Evolutionary conservation across 768 basidiomycete genomes (phyloP).

Genomic region (Tulasnella sp.): DNA sequence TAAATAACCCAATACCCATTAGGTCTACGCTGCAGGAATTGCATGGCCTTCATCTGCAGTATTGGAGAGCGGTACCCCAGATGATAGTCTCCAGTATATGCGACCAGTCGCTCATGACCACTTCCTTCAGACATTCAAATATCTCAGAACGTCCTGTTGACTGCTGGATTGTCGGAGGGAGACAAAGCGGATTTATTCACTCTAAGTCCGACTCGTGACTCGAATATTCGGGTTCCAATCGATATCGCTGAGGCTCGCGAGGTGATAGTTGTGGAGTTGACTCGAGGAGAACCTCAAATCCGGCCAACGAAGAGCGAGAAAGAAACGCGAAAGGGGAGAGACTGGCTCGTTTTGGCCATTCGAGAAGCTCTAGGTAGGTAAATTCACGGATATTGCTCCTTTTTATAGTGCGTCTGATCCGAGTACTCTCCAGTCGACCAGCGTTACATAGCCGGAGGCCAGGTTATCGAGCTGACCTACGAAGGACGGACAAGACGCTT

Average conservation of each 20-base stretch:
- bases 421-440: conserved; percentile 45
- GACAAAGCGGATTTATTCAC: background rate
- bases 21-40: background rate
- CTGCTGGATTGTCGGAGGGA: background rate
- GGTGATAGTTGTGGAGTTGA: background rate
- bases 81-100: background rate
- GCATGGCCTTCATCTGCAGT: conserved; percentile 1
- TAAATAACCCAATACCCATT: background rate
- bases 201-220: background rate
- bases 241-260: background rate
- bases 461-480: conserved; percentile 50
- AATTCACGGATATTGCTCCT: background rate
- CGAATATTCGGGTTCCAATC: background rate
- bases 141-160: background rate
- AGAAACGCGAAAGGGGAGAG: conserved; percentile 23
- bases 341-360: conserved; percentile 59
- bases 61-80: background rate
- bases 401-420: conserved; percentile 6
- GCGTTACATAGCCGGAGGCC: conserved; percentile 51
- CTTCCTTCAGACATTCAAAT: background rate
- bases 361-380: conserved; percentile 56
- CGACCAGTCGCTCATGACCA: background rate
- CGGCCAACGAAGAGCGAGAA: background rate
- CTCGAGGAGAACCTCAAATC: background rate
- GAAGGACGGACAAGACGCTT: conserved; percentile 52